phyloP scores from a whole-genome alignment of 129 eudicot species.

The Oenanthe sinensis region DNA sequence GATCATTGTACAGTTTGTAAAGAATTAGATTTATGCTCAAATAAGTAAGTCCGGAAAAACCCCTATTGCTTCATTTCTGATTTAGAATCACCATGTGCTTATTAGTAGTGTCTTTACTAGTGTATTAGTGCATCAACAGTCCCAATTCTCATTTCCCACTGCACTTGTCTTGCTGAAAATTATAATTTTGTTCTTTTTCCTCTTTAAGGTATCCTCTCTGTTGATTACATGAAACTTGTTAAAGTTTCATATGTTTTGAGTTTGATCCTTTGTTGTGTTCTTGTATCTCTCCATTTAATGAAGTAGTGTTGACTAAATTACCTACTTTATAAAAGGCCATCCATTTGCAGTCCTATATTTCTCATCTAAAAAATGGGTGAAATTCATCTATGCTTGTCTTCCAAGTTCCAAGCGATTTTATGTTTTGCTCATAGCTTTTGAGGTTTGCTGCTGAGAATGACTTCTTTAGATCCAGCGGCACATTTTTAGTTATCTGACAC shows the following conservation, averaged over 20 bases:
- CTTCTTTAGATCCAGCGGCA: background rate
- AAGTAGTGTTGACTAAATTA: background rate
- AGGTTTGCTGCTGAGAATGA: background rate
- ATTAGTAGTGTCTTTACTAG: background rate
- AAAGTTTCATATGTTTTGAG: background rate
- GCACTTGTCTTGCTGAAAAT: background rate
- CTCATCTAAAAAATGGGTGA: background rate
- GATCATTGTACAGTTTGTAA: constrained; percentile 23
- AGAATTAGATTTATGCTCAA: constrained; percentile 5
- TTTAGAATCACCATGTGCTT: background rate
- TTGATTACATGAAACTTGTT: background rate
- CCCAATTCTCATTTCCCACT: background rate
- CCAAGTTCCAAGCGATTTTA: background rate
- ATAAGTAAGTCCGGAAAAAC: constrained; percentile 13
- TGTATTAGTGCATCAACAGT: background rate
- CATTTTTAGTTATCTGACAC: background rate
- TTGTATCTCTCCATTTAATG: background rate
- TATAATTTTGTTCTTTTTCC: background rate
- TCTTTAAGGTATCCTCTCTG: background rate
- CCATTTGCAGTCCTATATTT: background rate
- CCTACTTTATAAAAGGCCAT: background rate
- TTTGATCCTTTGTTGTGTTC: background rate
- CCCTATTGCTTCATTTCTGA: background rate
- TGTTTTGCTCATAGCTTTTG: background rate
- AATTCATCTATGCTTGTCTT: background rate